A percentile compares a stretch with the other conserved stretches of the same genome.
phyloP scores from a whole-genome alignment of 139 green algal species.

The Coelastrella sp. region DNA sequence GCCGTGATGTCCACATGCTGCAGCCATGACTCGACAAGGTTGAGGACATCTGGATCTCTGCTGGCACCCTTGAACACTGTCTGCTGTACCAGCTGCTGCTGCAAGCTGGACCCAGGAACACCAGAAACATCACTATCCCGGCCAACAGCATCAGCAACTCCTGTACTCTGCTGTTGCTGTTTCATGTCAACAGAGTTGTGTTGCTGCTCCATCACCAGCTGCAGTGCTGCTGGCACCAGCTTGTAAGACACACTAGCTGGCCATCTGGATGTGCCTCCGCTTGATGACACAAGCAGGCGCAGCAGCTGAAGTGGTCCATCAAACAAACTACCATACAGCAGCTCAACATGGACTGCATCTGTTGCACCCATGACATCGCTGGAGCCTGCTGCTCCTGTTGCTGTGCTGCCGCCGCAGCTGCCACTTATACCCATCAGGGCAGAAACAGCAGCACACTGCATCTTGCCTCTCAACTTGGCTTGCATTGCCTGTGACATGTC shows the following conservation, averaged over 20 bases:
- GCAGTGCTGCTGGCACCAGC: not conserved
- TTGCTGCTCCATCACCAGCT: not conserved
- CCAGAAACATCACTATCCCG: not conserved
- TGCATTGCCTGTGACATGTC: not conserved
- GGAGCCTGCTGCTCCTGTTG: not conserved
- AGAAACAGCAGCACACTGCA: not conserved
- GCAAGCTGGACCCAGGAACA: not conserved
- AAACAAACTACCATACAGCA: not conserved
- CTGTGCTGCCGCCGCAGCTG: not conserved
- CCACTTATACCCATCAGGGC: not conserved
- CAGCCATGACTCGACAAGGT: not conserved
- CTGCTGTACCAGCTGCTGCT: not conserved
- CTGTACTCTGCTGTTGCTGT: constrained; percentile 11
- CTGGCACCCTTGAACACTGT: no score
- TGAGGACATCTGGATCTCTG: not conserved
- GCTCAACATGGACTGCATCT: not conserved
- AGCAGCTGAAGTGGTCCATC: not conserved
- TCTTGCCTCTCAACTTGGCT: not conserved
- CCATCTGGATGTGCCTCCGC: not conserved
- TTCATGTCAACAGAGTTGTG: not conserved
- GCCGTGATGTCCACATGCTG: not conserved
- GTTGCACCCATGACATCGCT: constrained; percentile 6
- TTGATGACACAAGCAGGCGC: not conserved
- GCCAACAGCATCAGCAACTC: not conserved
- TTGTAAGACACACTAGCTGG: not conserved